phyloP scores from a whole-genome alignment of 305 asterid species.

The Ruellia speciosa region DNA sequence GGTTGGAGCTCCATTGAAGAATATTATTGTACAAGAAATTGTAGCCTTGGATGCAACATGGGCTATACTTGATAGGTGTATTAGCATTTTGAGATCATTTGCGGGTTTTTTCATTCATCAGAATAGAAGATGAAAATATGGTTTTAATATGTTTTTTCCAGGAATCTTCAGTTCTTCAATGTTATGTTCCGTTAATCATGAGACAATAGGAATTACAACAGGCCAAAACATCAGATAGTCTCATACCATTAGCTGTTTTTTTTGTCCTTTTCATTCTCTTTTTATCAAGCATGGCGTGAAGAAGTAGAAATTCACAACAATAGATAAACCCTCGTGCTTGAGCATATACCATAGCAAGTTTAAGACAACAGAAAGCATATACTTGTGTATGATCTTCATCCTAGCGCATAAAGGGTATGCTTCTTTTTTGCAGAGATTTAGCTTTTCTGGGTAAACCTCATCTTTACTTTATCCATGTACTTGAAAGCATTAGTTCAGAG shows the following conservation, averaged over 20 bases:
- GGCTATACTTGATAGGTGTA: constrained; percentile 69
- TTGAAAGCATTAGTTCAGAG: not conserved
- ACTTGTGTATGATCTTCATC: too few relatives aligned
- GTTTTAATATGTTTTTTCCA: constrained; percentile 1
- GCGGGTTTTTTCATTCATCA: too few relatives aligned
- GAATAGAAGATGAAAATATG: too few relatives aligned
- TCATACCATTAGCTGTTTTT: too few relatives aligned
- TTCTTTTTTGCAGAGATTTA: not conserved
- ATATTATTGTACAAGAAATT: constrained; percentile 49
- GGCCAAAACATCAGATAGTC: too few relatives aligned
- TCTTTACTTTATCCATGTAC: not conserved
- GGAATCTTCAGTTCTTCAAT: not conserved
- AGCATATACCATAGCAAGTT: too few relatives aligned
- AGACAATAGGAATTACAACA: too few relatives aligned
- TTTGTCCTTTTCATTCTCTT: not conserved
- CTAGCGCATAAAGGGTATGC: not conserved
- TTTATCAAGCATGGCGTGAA: not conserved
- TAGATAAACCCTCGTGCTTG: not conserved
- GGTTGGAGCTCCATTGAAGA: constrained; percentile 54
- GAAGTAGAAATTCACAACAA: not conserved
- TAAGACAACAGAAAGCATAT: too few relatives aligned
- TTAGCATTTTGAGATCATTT: too few relatives aligned
- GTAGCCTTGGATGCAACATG: constrained; percentile 37
- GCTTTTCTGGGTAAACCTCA: not conserved
- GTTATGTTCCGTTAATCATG: not conserved